Conservation (phyloP, 768 basidiomycete species). For the Sporobolomyces pararoseus region DNA sequence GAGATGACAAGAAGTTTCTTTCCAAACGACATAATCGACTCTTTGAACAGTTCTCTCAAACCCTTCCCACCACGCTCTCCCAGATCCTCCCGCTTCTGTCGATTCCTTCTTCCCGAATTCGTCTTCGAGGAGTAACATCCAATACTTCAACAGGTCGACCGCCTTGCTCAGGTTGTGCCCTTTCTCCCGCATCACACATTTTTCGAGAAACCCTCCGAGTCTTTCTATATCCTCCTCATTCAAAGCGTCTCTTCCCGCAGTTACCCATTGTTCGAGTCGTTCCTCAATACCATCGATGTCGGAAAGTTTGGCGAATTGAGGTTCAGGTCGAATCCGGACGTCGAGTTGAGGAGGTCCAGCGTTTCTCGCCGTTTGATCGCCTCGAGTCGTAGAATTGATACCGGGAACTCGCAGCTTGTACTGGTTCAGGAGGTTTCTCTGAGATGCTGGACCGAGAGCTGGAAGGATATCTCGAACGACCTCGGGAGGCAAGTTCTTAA, state of each 20-base stretch:
- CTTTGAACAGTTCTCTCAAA: slow-evolving; percentile 5
- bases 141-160: slow-evolving; percentile 72
- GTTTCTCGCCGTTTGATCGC: not conserved
- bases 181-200: slow-evolving; percentile 59
- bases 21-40: slow-evolving; percentile 17
- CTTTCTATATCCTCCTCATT: slow-evolving; percentile 69
- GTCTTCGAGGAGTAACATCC: slow-evolving; percentile 61
- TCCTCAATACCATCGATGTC: slow-evolving; percentile 69
- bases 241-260: slow-evolving; percentile 62
- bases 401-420: slow-evolving; percentile 1
- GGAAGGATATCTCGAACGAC: not conserved
- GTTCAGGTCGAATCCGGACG: slow-evolving; percentile 57
- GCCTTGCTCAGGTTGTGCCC: slow-evolving; percentile 67
- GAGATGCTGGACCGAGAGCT: not conserved
- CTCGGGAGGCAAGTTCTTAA: not conserved
- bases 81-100: not conserved
- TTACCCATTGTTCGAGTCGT: slow-evolving; percentile 73
- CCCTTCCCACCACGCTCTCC: slow-evolving; percentile 30
- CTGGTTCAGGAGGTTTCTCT: not conserved
- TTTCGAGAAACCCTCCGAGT: slow-evolving; percentile 68
- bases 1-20: slow-evolving; percentile 16
- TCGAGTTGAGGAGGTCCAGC: slow-evolving; percentile 43
- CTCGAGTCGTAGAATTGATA: not conserved
- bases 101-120: slow-evolving; percentile 1
- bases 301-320: slow-evolving; percentile 60